Percentiles rank a stretch among this genome's conserved stretches.
Conservation (phyloP, 1,139 yeast species). For the Kodamaea suecica region DNA sequence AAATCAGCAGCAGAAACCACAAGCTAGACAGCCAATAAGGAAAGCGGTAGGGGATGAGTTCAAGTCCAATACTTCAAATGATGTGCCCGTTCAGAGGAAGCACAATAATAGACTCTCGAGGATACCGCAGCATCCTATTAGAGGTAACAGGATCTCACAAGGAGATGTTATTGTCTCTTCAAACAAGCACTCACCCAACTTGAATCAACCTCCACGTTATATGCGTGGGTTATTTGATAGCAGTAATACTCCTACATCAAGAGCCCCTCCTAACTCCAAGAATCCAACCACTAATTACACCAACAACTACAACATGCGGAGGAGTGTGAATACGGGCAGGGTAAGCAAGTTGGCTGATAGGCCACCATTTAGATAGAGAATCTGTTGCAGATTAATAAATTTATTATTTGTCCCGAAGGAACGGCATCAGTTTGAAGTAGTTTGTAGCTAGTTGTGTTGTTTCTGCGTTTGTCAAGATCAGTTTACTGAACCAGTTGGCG, state of each 20-base stretch:
- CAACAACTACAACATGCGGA: not conserved
- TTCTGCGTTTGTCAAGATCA: no score
- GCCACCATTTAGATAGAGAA: constrained; percentile 8
- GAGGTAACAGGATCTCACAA: not conserved
- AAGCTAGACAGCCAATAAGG: not conserved
- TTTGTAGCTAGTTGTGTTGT: no score
- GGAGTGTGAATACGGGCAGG: constrained; percentile 1
- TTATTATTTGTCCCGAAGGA: not conserved
- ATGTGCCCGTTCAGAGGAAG: not conserved
- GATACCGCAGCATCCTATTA: constrained; percentile 14
- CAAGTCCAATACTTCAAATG: no score
- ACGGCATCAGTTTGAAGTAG: no score
- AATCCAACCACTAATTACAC: not conserved
- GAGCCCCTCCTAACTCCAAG: constrained; percentile 5
- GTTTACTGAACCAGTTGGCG: no score
- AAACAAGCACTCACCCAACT: constrained; percentile 26
- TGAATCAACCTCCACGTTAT: constrained; percentile 46
- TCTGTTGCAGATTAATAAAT: no score
- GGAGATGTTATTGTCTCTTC: not conserved
- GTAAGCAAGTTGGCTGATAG: constrained; percentile 7
- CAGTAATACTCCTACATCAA: constrained; percentile 10
- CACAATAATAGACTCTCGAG: constrained; percentile 11
- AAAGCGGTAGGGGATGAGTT: not conserved
- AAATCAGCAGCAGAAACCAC: no score
- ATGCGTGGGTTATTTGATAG: constrained; percentile 39